phyloP scores from a whole-genome alignment of 257 asterid genomes.

The Capsicum pubescens region DNA sequence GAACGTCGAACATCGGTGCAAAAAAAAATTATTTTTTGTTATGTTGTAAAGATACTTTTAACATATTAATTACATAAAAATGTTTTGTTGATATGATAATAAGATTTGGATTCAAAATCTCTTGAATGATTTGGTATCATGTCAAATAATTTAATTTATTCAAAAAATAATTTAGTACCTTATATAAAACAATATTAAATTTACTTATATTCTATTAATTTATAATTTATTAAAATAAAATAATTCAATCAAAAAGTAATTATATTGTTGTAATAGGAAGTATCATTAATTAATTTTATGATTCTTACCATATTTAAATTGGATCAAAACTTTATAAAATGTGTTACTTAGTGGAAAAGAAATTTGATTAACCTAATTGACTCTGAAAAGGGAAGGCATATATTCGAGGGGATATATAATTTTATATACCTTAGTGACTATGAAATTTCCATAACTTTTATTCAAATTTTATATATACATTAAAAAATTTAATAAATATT shows the following conservation, averaged over 20 bases:
- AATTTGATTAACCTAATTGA: not conserved
- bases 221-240: too few relatives aligned
- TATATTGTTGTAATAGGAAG: not conserved
- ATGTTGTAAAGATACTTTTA: too few relatives aligned
- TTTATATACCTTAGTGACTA: too few relatives aligned
- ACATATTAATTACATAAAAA: not conserved
- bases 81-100: not conserved
- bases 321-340: not conserved
- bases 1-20: too few relatives aligned
- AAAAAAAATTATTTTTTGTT: too few relatives aligned
- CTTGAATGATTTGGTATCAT: not conserved
- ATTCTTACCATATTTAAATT: not conserved
- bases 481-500: not conserved
- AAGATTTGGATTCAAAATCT: not conserved
- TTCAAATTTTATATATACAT: not conserved
- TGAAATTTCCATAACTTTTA: not conserved
- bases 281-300: not conserved
- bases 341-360: not conserved
- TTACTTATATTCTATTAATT: too few relatives aligned
- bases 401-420: not conserved
- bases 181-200: not conserved
- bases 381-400: not conserved
- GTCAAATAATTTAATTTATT: not conserved
- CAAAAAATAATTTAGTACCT: not conserved
- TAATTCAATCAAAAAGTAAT: too few relatives aligned